Conservation (phyloP, 768 basidiomycete genomes). For the Clavaria fumosa region DNA sequence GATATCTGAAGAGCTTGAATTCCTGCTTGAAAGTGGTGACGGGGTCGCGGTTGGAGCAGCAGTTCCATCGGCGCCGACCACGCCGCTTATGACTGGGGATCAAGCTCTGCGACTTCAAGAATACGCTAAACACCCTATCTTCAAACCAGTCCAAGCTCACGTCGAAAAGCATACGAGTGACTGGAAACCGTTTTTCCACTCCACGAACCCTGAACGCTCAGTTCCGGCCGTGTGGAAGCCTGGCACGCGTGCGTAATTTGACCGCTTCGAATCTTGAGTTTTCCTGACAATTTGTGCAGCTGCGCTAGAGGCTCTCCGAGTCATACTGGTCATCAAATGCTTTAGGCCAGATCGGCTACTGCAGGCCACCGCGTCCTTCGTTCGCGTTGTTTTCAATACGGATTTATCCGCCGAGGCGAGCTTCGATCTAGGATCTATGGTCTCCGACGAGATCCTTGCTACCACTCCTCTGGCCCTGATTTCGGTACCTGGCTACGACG, state of each 20-base stretch:
- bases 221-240: constrained; percentile 74
- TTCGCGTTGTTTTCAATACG: constrained; percentile 58
- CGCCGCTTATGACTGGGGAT: constrained; percentile 44
- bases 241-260: constrained; percentile 46
- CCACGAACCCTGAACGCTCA: constrained; percentile 45
- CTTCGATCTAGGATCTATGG: constrained; percentile 66
- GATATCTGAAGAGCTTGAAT: constrained; percentile 74
- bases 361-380: constrained; percentile 67
- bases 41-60: constrained; percentile 28
- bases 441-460: constrained; percentile 63
- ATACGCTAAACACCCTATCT: constrained; percentile 58
- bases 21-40: constrained; percentile 81
- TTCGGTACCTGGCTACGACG: constrained; percentile 93
- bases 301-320: constrained; percentile 58
- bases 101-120: constrained; percentile 53
- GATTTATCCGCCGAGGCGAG: constrained; percentile 63
- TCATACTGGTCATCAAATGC: constrained; percentile 72
- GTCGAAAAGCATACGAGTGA: constrained; percentile 43
- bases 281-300: constrained; percentile 28
- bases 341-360: constrained; percentile 85
- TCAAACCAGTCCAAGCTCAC: constrained; percentile 59
- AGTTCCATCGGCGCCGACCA: constrained; percentile 19
- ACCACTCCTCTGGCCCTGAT: constrained; percentile 78
- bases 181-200: constrained; percentile 62
- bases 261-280: not conserved